Evolutionary conservation across 352 stramenopile species (phyloP).

Genomic region (Phytophthora citrophthora): DNA sequence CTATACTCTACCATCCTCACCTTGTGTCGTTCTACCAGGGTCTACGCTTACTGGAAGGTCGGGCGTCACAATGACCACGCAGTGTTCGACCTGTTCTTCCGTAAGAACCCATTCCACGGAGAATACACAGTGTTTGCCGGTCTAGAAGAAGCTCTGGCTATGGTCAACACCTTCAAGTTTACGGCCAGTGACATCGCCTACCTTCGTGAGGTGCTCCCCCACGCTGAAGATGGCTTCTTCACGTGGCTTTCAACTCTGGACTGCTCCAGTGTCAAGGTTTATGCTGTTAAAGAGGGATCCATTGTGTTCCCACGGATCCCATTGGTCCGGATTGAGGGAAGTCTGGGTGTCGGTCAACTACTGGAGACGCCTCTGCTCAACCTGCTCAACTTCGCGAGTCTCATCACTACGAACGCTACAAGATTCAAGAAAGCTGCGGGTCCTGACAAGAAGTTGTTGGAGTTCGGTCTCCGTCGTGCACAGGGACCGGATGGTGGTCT

Average conservation of each 20-base stretch:
- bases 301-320: slow-evolving; percentile 97
- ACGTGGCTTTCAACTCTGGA: slow-evolving; percentile 94
- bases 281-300: slow-evolving; percentile 96
- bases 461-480: slow-evolving; percentile 94
- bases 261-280: slow-evolving; percentile 93
- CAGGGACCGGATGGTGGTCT: slow-evolving; percentile 98
- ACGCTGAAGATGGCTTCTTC: slow-evolving; percentile 96
- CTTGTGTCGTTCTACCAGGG: slow-evolving; percentile 72
- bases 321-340: slow-evolving; percentile 93
- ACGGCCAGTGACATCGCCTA: slow-evolving; percentile 94
- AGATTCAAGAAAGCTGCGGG: slow-evolving; percentile 95
- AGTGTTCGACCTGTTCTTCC: slow-evolving; percentile 98
- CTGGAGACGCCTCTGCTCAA: slow-evolving; percentile 99
- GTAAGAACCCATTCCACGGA: slow-evolving; percentile 99
- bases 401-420: slow-evolving; percentile 98
- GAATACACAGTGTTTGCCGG: slow-evolving; percentile 96
- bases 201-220: slow-evolving; percentile 85
- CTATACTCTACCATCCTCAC: not conserved
- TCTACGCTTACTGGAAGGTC: slow-evolving; percentile 99
- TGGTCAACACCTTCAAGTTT: slow-evolving; percentile 96
- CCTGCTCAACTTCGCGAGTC: slow-evolving; percentile 97
- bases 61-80: slow-evolving; percentile 92
- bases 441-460: slow-evolving; percentile 83
- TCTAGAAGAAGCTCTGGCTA: slow-evolving; percentile 90
- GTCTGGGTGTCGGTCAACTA: slow-evolving; percentile 95